Percentiles rank a stretch among this genome's conserved stretches.
These are phyloP conservation scores for Asterionellopsis glacialis DNA, from an alignment of 108 stramenopile species.

Conservation along the genomic window DNA sequence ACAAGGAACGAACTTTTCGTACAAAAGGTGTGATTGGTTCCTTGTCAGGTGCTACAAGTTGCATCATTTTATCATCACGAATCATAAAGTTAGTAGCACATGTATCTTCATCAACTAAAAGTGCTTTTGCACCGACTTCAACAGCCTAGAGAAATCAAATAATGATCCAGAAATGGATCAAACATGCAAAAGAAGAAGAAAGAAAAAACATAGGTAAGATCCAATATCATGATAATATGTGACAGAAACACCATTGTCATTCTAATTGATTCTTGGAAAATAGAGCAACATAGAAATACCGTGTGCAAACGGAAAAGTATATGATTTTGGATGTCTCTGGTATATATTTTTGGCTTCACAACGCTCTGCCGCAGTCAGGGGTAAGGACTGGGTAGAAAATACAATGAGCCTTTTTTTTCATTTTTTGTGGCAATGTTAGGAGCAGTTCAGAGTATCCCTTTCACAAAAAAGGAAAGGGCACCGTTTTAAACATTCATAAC, in stretches of 20 bases:
- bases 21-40: constrained; percentile 97
- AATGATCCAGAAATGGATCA: neutral
- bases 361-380: no score
- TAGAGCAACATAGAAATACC: neutral
- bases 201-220: neutral
- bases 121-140: constrained; percentile 79
- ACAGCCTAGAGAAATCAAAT: constrained; percentile 46
- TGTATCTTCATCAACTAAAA: constrained; percentile 97
- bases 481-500: no score
- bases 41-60: constrained; percentile 85
- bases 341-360: no score
- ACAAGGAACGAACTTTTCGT: constrained; percentile 75
- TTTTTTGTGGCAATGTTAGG: no score
- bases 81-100: constrained; percentile 94
- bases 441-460: no score
- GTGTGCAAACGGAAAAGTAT: neutral
- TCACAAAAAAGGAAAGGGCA: no score
- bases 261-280: neutral
- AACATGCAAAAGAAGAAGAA: constrained; percentile 3
- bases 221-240: neutral
- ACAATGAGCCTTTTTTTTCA: no score
- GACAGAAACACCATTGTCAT: neutral
- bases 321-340: neutral
- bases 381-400: no score
- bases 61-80: constrained; percentile 92